A percentile compares a stretch with the other conserved stretches of the same genome.
phyloP scores from a whole-genome alignment of 208 protist genomes.

The Leishmania braziliensis region DNA sequence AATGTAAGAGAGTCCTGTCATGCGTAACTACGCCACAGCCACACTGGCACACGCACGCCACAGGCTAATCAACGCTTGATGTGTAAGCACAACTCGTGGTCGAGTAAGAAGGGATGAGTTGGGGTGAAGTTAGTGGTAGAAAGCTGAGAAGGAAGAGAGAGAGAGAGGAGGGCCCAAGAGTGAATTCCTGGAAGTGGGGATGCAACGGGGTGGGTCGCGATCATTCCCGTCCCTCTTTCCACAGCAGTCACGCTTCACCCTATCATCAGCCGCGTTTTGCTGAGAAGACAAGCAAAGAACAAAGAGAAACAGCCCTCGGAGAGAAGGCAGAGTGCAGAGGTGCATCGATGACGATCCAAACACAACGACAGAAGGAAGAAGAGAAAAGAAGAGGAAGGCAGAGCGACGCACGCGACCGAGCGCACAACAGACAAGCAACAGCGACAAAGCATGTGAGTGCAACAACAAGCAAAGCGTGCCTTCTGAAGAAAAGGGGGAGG shows the following conservation, averaged over 20 bases:
- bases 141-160: not conserved
- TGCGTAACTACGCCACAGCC: not conserved
- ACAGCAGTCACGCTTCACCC: not conserved
- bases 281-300: not conserved
- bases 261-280: not conserved
- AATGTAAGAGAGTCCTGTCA: not conserved
- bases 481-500: not conserved
- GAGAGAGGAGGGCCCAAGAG: not conserved
- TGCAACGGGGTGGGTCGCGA: not conserved
- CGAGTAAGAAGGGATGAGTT: not conserved
- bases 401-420: not conserved
- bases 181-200: not conserved
- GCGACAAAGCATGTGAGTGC: not conserved
- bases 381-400: not conserved
- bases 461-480: not conserved
- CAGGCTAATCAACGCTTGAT: not conserved
- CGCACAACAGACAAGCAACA: not conserved
- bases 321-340: not conserved
- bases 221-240: not conserved
- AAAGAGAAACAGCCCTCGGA: not conserved
- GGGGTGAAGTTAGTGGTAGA: not conserved
- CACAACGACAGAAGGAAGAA: not conserved
- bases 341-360: not conserved
- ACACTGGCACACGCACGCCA: not conserved
- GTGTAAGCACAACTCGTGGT: not conserved